These are phyloP conservation scores for Boletus fagicola DNA, from an alignment of 768 basidiomycete species.

Conservation along the genomic window DNA sequence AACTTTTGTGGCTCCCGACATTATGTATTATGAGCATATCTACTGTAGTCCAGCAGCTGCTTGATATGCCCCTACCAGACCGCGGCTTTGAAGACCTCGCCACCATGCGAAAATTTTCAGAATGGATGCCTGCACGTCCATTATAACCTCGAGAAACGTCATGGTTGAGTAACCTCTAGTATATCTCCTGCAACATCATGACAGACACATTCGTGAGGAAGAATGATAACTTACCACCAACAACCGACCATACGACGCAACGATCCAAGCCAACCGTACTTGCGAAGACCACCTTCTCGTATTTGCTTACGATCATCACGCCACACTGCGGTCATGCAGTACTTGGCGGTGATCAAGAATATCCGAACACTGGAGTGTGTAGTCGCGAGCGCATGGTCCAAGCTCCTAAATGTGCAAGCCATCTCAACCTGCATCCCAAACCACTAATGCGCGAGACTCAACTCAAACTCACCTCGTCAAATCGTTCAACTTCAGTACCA, in stretches of 20 bases:
- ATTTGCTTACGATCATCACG: conserved; percentile 59
- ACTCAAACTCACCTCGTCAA: conserved; percentile 57
- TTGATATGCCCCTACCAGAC: conserved; percentile 62
- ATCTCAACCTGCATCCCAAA: background rate
- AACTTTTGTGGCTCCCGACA: no score
- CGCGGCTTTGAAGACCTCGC: conserved; percentile 55
- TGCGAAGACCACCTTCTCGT: conserved; percentile 47
- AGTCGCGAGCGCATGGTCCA: conserved; percentile 83
- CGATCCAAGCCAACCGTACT: conserved; percentile 41
- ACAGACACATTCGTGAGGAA: background rate
- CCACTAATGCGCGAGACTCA: background rate
- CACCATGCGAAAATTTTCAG: conserved; percentile 62
- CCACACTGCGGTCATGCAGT: conserved; percentile 81
- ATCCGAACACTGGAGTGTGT: conserved; percentile 86
- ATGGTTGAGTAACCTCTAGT: conserved; percentile 51
- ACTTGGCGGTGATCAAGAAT: conserved; percentile 88
- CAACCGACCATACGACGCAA: conserved; percentile 58
- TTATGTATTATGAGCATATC: no score
- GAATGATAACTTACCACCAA: conserved; percentile 63
- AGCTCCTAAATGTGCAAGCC: conserved; percentile 46
- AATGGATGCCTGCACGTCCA: conserved; percentile 61
- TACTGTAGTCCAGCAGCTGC: conserved; percentile 59
- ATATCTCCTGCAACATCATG: conserved; percentile 50
- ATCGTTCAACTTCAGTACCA: conserved; percentile 86
- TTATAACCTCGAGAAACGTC: conserved; percentile 52